A percentile compares a stretch with the other conserved stretches of the same genome.
Evolutionary conservation across 2,329 filamentous ascomycete species (phyloP).

Genomic region (Scedosporium aurantiacum): DNA sequence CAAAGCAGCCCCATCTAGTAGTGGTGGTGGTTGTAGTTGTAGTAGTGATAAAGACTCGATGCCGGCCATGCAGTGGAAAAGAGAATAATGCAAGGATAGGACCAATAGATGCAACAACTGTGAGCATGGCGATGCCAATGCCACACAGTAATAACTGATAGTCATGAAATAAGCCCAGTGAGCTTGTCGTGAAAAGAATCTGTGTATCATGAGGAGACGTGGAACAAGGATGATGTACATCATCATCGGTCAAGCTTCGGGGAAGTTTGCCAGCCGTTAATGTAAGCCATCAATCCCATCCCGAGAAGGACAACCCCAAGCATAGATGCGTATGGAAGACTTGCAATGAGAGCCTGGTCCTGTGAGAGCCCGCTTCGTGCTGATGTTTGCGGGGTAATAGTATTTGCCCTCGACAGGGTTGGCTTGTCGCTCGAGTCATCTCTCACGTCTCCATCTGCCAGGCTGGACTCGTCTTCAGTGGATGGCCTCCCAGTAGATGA

Average conservation of each 20-base stretch:
- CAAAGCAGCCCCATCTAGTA: not conserved
- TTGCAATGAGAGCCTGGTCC: conserved; percentile 27
- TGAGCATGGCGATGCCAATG: not conserved
- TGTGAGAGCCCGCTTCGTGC: not conserved
- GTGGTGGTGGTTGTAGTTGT: too few relatives aligned
- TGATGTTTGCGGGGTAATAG: conserved; percentile 31
- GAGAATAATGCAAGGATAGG: not conserved
- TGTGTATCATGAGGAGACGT: not conserved
- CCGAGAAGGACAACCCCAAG: conserved; percentile 71
- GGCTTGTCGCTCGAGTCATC: conserved; percentile 27
- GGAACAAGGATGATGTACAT: not conserved
- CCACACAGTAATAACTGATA: not conserved
- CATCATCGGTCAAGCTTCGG: conserved; percentile 16
- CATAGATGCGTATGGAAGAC: conserved; percentile 70
- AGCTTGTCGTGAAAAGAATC: not conserved
- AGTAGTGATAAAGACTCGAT: not conserved
- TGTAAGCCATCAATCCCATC: conserved; percentile 75
- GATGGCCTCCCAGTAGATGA: conserved; percentile 6
- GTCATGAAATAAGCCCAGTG: not conserved
- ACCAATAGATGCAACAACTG: not conserved
- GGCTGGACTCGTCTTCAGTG: conserved; percentile 5
- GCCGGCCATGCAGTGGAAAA: conserved; percentile 1
- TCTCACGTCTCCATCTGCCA: conserved; percentile 7
- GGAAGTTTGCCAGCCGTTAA: conserved; percentile 66
- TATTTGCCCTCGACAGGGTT: conserved; percentile 34